Evolutionary conservation across 805 yeast species (phyloP), one percentile per base, ranked within the genome.

Genomic region (Wickerhamiella bombiphila): DNA sequence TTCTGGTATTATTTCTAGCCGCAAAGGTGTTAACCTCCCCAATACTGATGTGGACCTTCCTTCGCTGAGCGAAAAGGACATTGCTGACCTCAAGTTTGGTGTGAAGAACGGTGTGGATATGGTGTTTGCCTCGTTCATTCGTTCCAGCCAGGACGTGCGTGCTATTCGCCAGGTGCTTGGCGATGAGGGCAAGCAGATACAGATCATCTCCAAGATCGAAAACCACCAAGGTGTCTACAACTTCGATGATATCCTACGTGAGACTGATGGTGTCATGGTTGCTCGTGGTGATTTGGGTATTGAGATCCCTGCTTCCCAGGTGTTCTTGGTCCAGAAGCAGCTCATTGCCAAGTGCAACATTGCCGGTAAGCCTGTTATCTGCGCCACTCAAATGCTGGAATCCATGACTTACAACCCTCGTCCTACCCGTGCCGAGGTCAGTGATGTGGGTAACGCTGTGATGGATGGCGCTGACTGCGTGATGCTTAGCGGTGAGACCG

Each of bases 401-500:
- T 83, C 96, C 43, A 91, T 91, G 98, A 91, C 97, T 45, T 83
- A 80, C 70, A 91, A 91, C 80, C 98, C 98, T 64, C 80, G 98
- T 68, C 98, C 98, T 66, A 91, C 98, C 62, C 81, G 98, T 71
- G 98, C 98, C 53, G 98, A 91, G 70, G 98, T 91, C 45, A 79
- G 94, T 41, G 98, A 91, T 65, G 98, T 91, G 48, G 98, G 98
- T 69, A 91, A 91, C 67, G 98, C 98, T 54, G 81, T 91, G 51
- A 74, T 91, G 61, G 98, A 91, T 60, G 98, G 98, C 68, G 96
- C 97, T 57, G 98, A 91, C 71, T 91, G 98, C 80, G 97, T 91
- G 61, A 91, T 91, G 98, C 75, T 91, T 63, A 80, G 94, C 42
- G 98, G 98, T 64, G 98, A 91, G 72, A 91, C 98, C 55, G 98